phyloP scores from a whole-genome alignment of 495 filamentous ascomycete species.

The Mytilinidion resinicola region DNA sequence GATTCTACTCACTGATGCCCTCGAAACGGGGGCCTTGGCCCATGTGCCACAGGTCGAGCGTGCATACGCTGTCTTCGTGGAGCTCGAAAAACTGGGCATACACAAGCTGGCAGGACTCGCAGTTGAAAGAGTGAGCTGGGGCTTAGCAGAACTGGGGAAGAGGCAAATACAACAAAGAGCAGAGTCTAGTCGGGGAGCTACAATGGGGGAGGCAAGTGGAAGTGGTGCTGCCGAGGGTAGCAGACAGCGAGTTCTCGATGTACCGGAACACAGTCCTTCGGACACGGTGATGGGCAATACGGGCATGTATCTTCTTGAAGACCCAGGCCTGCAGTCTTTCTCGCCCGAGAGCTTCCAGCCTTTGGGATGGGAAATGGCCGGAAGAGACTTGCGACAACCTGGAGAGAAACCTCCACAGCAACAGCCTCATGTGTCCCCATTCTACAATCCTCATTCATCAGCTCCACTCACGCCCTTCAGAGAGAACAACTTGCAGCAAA shows the following conservation, averaged over 20 bases:
- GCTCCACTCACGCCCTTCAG: neutral
- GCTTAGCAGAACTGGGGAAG: constrained; percentile 19
- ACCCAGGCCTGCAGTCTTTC: constrained; percentile 39
- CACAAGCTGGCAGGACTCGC: constrained; percentile 42
- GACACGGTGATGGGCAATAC: constrained; percentile 45
- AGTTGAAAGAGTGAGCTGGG: constrained; percentile 33
- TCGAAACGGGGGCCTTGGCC: constrained; percentile 38
- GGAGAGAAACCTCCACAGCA: too few relatives aligned
- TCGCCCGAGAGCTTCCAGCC: constrained; percentile 35
- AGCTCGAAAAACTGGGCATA: constrained; percentile 39
- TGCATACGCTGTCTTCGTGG: constrained; percentile 39
- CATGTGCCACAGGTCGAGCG: constrained; percentile 34
- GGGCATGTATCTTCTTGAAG: constrained; percentile 45
- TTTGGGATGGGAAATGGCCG: constrained; percentile 36
- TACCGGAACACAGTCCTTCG: neutral
- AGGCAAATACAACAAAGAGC: neutral
- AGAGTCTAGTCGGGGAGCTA: neutral
- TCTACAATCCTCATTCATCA: too few relatives aligned
- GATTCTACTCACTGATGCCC: constrained; percentile 41
- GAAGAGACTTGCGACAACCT: neutral
- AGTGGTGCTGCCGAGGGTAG: constrained; percentile 24
- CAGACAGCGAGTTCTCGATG: constrained; percentile 14
- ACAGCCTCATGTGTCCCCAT: too few relatives aligned
- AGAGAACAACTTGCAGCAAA: neutral
- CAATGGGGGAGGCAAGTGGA: neutral